Evolutionary conservation across 2,329 filamentous ascomycete genomes (phyloP).

Genomic region (Ophiocordyceps australis): DNA sequence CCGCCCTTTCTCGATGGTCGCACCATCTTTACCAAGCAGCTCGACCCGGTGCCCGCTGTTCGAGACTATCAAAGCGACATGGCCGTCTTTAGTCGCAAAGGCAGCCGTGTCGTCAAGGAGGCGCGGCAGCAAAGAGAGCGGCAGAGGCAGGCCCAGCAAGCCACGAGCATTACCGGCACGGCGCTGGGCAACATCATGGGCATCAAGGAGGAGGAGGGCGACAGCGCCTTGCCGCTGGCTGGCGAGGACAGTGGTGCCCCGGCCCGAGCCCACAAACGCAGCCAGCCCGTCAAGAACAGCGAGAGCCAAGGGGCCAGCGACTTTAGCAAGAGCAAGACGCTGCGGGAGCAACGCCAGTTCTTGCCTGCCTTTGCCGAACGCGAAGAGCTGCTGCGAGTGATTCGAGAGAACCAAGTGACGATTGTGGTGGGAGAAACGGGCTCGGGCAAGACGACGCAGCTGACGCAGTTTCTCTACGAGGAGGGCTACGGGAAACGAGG

Average conservation of each 20-base stretch:
- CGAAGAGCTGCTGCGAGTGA: constrained; percentile 79
- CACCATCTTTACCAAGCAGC: constrained; percentile 91
- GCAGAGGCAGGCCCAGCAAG: constrained; percentile 85
- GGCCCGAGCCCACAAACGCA: constrained; percentile 54
- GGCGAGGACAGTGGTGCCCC: constrained; percentile 50
- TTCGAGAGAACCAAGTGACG: constrained; percentile 90
- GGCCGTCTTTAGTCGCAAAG: constrained; percentile 94
- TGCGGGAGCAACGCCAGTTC: constrained; percentile 83
- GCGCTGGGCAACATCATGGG: constrained; percentile 90
- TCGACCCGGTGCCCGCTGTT: constrained; percentile 87
- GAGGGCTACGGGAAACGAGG: constrained; percentile 80
- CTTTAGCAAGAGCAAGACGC: constrained; percentile 82
- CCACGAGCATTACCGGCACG: constrained; percentile 83
- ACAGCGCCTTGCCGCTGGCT: constrained; percentile 66
- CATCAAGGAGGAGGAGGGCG: constrained; percentile 80
- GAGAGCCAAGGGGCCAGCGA: constrained; percentile 70
- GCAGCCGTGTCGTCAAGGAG: constrained; percentile 83
- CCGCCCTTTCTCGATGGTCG: constrained; percentile 90
- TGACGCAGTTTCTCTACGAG: constrained; percentile 91
- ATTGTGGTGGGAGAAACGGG: constrained; percentile 96
- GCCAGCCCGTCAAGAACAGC: constrained; percentile 72
- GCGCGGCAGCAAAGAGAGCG: constrained; percentile 81
- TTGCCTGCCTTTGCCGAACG: constrained; percentile 91
- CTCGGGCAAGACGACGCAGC: constrained; percentile 91
- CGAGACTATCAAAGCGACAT: constrained; percentile 92